A percentile compares a stretch with the other conserved stretches of the same genome.
phyloP scores from a whole-genome alignment of 2,329 filamentous ascomycete genomes.

The Phyllosticta capitalensis region DNA sequence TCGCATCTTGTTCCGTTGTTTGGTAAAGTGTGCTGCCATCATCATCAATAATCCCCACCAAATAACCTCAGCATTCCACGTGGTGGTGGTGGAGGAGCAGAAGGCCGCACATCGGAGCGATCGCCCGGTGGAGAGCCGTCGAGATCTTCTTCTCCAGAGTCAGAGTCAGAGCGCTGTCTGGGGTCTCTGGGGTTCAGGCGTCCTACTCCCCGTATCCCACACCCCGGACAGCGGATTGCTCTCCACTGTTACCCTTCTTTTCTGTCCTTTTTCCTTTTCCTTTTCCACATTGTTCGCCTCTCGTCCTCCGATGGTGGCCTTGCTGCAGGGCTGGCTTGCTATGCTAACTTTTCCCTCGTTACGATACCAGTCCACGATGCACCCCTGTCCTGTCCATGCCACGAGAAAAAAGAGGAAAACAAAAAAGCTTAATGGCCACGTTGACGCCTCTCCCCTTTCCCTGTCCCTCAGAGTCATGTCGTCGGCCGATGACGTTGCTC shows the following conservation, averaged over 20 bases:
- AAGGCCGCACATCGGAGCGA: neutral
- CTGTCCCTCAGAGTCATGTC: neutral
- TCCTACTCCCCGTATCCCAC: neutral
- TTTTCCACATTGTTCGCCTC: neutral
- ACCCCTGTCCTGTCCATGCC: neutral
- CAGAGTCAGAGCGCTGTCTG: neutral
- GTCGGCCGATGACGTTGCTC: neutral
- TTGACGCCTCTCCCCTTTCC: neutral
- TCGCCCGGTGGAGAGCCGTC: neutral
- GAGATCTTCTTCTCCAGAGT: too few relatives aligned
- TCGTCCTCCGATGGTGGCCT: neutral
- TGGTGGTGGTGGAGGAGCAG: neutral
- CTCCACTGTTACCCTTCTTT: neutral
- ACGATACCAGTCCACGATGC: neutral
- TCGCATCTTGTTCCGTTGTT: neutral
- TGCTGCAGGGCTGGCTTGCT: neutral
- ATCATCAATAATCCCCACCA: neutral
- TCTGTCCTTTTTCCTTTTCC: neutral
- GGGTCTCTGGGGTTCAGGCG: neutral
- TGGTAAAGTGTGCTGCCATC: neutral
- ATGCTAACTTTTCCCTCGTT: neutral
- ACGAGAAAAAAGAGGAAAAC: neutral
- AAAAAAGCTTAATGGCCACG: neutral
- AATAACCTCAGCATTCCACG: neutral
- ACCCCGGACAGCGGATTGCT: neutral